Percentiles rank a stretch among this genome's conserved stretches.
phyloP scores from a whole-genome alignment of 202 grass and related monocot species.

The Digitaria exilis region DNA sequence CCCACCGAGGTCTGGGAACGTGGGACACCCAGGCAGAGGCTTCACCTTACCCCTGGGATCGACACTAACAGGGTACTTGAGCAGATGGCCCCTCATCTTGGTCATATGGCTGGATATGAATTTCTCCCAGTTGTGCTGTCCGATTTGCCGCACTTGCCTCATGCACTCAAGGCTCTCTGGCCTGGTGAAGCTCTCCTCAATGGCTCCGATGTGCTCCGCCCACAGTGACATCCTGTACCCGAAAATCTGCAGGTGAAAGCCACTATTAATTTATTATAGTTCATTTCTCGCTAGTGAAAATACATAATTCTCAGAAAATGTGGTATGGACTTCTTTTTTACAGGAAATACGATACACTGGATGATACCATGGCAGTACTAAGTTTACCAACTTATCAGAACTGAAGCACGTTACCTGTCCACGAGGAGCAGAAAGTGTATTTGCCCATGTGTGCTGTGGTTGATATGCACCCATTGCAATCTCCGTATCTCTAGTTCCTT shows the following conservation, averaged over 20 bases:
- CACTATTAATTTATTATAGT: neutral
- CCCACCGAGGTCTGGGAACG: conserved; percentile 71
- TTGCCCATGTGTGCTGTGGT: conserved; percentile 70
- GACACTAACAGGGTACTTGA: conserved; percentile 73
- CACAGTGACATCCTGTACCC: conserved; percentile 84
- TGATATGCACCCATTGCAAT: conserved; percentile 83
- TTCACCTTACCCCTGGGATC: conserved; percentile 51
- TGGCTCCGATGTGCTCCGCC: conserved; percentile 60
- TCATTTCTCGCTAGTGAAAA: neutral
- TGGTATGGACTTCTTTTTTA: no score
- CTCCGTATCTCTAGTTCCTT: conserved; percentile 83
- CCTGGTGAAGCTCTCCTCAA: conserved; percentile 46
- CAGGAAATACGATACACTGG: neutral
- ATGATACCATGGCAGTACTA: neutral
- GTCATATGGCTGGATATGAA: conserved; percentile 47
- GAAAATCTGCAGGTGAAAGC: conserved; percentile 58
- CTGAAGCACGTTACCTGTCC: conserved; percentile 53
- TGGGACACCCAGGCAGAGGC: conserved; percentile 35
- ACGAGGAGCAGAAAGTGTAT: conserved; percentile 55
- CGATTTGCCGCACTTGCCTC: conserved; percentile 55
- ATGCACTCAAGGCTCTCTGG: conserved; percentile 68
- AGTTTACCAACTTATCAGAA: conserved; percentile 1
- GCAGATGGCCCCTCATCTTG: conserved; percentile 61
- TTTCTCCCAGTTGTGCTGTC: conserved; percentile 63
- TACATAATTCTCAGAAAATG: neutral